These are phyloP conservation scores for Nemania sp. DNA, from an alignment of 2,329 filamentous ascomycete species.

Conservation along the genomic window DNA sequence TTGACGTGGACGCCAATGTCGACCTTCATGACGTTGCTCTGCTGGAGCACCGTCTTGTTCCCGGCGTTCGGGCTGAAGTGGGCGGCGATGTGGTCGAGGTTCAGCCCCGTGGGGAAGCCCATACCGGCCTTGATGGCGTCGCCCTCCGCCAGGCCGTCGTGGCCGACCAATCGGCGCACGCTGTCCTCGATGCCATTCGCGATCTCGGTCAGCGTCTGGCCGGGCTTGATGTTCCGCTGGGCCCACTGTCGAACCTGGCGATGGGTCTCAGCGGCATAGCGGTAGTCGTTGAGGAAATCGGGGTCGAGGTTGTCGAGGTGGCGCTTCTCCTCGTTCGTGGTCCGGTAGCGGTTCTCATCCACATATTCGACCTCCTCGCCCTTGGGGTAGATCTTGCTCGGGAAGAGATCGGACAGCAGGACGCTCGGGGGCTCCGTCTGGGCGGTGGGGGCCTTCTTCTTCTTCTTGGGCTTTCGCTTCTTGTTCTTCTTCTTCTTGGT, in stretches of 20 bases:
- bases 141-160: conserved; percentile 76
- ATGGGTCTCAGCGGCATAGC: conserved; percentile 86
- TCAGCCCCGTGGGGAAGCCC: conserved; percentile 84
- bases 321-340: conserved; percentile 82
- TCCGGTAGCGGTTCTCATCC: conserved; percentile 77
- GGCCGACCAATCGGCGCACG: conserved; percentile 76
- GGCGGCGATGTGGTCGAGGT: conserved; percentile 82
- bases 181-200: conserved; percentile 86
- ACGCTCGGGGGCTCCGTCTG: conserved; percentile 81
- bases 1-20: conserved; percentile 83
- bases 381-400: conserved; percentile 71
- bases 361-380: conserved; percentile 80
- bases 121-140: conserved; percentile 79
- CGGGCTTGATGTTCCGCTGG: conserved; percentile 78
- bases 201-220: conserved; percentile 79
- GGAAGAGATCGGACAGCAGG: conserved; percentile 73
- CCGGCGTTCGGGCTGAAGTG: conserved; percentile 88
- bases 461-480: conserved; percentile 77
- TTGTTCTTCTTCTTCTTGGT: conserved; percentile 79
- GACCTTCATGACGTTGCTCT: conserved; percentile 80
- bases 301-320: conserved; percentile 80
- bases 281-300: conserved; percentile 80
- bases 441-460: conserved; percentile 65
- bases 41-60: conserved; percentile 74
- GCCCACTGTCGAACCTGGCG: conserved; percentile 85